These are phyloP conservation scores for Aspergillus transmontanensis DNA, from an alignment of 2,329 filamentous ascomycete genomes.

Conservation along the genomic window DNA sequence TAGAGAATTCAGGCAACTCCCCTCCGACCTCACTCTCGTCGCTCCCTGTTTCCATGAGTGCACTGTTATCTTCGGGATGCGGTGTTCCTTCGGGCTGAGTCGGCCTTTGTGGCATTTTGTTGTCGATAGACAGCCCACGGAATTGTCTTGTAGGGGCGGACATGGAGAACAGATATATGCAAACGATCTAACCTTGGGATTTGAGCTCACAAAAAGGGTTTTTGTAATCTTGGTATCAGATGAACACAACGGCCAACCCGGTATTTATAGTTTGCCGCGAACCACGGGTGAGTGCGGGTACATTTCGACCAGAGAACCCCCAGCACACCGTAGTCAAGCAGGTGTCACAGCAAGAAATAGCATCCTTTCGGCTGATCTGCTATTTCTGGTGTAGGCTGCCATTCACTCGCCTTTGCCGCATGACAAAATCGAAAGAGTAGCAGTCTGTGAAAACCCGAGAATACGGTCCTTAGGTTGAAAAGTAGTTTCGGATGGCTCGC, in stretches of 20 bases:
- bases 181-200: not conserved
- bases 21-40: constrained; percentile 20
- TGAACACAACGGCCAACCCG: constrained; percentile 13
- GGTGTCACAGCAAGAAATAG: constrained; percentile 7
- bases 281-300: constrained; percentile 41
- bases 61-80: constrained; percentile 19
- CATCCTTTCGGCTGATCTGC: constrained; percentile 1
- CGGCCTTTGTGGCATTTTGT: constrained; percentile 34
- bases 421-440: constrained; percentile 5
- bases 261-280: constrained; percentile 37
- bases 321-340: not conserved
- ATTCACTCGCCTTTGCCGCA: constrained; percentile 14
- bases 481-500: not conserved
- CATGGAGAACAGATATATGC: constrained; percentile 31
- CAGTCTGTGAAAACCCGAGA: not conserved
- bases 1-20: constrained; percentile 22
- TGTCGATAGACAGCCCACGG: constrained; percentile 41
- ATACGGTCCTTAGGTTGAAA: not conserved
- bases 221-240: constrained; percentile 5
- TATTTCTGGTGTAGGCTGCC: constrained; percentile 9
- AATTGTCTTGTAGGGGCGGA: constrained; percentile 44
- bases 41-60: constrained; percentile 13
- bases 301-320: constrained; percentile 23
- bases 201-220: not conserved
- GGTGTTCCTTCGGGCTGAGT: constrained; percentile 28